Conservation (phyloP, 2,329 filamentous ascomycete species). For the Emericellopsis atlantica region DNA sequence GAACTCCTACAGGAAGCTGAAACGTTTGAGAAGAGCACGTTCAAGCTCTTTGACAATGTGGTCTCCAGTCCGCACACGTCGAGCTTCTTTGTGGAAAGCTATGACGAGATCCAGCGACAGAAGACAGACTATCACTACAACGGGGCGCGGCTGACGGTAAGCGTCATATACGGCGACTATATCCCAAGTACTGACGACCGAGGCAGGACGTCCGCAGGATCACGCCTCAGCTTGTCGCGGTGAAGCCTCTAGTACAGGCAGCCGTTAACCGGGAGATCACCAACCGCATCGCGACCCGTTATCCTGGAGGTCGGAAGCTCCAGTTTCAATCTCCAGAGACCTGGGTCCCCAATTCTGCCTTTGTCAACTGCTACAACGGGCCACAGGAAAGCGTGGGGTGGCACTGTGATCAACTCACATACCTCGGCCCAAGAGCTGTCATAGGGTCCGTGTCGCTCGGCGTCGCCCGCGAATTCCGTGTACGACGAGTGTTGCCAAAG, state of each 20-base stretch:
- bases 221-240: constrained; percentile 59
- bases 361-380: constrained; percentile 89
- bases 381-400: constrained; percentile 76
- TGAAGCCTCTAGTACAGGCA: constrained; percentile 57
- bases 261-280: constrained; percentile 71
- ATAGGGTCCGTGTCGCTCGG: constrained; percentile 87
- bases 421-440: constrained; percentile 75
- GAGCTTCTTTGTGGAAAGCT: constrained; percentile 68
- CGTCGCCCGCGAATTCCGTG: constrained; percentile 85
- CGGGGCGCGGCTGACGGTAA: constrained; percentile 55
- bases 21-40: constrained; percentile 58
- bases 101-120: constrained; percentile 56
- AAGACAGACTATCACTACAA: constrained; percentile 80
- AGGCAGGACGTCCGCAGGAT: constrained; percentile 59
- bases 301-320: constrained; percentile 61
- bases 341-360: constrained; percentile 82
- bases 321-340: constrained; percentile 58
- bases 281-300: constrained; percentile 53
- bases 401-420: constrained; percentile 86
- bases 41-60: constrained; percentile 80
- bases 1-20: constrained; percentile 66
- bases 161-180: neutral
- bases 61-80: constrained; percentile 78
- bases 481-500: constrained; percentile 60
- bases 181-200: neutral